phyloP scores from a whole-genome alignment of 306 rosid species.

The Canavalia ensiformis region DNA sequence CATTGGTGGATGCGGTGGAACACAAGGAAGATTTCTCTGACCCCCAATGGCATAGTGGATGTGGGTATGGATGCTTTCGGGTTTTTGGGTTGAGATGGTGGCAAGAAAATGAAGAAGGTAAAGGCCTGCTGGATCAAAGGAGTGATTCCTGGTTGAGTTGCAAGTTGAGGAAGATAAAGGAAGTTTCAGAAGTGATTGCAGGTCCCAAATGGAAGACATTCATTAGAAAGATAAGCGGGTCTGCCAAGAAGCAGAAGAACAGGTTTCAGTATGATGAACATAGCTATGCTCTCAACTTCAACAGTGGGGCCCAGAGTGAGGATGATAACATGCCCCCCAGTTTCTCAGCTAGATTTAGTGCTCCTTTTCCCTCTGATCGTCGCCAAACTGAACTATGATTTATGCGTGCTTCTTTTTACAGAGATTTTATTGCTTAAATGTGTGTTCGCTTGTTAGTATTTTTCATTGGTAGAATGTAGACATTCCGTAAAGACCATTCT shows the following conservation, averaged over 20 bases:
- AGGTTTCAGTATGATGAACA: constrained; percentile 72
- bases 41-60: constrained; percentile 52
- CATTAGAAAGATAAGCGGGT: constrained; percentile 63
- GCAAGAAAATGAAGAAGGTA: constrained; percentile 33
- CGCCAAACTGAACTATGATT: constrained; percentile 40
- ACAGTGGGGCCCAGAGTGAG: constrained; percentile 55
- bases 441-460: constrained; percentile 32
- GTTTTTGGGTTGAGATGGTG: constrained; percentile 47
- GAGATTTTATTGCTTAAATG: constrained; percentile 9
- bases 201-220: constrained; percentile 83
- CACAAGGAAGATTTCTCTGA: constrained; percentile 42
- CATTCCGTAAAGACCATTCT: constrained; percentile 37
- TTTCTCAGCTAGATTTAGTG: constrained; percentile 63
- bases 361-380: constrained; percentile 44
- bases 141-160: constrained; percentile 57
- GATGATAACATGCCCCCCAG: constrained; percentile 58
- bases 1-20: constrained; percentile 44
- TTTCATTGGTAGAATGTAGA: constrained; percentile 8
- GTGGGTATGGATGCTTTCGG: constrained; percentile 63
- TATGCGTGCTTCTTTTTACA: background rate
- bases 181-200: constrained; percentile 63
- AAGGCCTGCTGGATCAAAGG: constrained; percentile 38
- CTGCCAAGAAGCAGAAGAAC: constrained; percentile 52
- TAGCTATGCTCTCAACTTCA: constrained; percentile 80
- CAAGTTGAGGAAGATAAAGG: constrained; percentile 59